Evolutionary conservation across 2,329 filamentous ascomycete genomes (phyloP).

Genomic region (Aureobasidium sp.): DNA sequence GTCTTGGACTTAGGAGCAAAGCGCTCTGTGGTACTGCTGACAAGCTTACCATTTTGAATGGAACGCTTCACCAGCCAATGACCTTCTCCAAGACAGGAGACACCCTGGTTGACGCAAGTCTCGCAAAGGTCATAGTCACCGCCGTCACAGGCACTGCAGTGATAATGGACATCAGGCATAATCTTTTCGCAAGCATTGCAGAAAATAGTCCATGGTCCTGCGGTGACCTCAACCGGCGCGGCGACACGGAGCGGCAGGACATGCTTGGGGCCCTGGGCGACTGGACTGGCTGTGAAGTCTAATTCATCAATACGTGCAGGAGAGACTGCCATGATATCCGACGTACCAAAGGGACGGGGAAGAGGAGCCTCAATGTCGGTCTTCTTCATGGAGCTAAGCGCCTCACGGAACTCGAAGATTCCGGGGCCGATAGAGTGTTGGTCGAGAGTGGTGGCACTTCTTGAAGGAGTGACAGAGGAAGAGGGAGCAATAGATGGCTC

Average conservation of each 20-base stretch:
- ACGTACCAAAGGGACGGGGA: slow-evolving; percentile 32
- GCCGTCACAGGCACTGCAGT: slow-evolving; percentile 87
- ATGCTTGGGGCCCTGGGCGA: neutral
- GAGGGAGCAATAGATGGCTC: slow-evolving; percentile 19
- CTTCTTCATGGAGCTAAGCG: slow-evolving; percentile 22
- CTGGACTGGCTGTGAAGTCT: slow-evolving; percentile 22
- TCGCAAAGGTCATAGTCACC: slow-evolving; percentile 93
- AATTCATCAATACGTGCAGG: neutral
- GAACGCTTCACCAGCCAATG: slow-evolving; percentile 96
- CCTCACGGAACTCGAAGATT: slow-evolving; percentile 34
- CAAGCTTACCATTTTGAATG: slow-evolving; percentile 68
- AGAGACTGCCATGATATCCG: no score
- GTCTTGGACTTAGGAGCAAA: slow-evolving; percentile 57
- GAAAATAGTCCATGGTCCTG: slow-evolving; percentile 68
- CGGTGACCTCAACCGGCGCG: slow-evolving; percentile 23
- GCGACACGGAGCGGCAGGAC: neutral
- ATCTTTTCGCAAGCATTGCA: slow-evolving; percentile 83
- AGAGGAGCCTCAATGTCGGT: slow-evolving; percentile 35
- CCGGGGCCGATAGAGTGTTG: slow-evolving; percentile 28
- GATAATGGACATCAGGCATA: slow-evolving; percentile 79
- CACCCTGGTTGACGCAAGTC: slow-evolving; percentile 65
- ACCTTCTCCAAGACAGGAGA: slow-evolving; percentile 67
- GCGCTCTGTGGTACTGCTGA: slow-evolving; percentile 79
- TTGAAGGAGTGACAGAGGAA: slow-evolving; percentile 24
- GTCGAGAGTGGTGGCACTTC: slow-evolving; percentile 16